Conservation (phyloP, 495 filamentous ascomycete genomes). For the Immersiella caudata region DNA sequence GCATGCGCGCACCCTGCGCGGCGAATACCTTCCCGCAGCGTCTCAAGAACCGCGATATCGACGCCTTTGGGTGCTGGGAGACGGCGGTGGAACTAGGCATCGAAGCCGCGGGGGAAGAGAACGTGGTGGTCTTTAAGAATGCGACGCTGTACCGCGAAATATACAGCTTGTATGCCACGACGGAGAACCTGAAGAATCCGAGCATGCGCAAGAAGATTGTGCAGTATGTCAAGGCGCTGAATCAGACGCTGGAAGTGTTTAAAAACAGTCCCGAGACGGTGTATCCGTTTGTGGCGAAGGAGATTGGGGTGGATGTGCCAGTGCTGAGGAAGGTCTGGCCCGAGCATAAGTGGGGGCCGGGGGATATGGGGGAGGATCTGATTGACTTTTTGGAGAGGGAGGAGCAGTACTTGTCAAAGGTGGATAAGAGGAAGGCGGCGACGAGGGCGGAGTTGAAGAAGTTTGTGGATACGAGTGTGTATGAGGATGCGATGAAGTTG, state of each 20-base stretch:
- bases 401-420: constrained; percentile 42
- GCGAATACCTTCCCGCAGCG: constrained; percentile 40
- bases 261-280: constrained; percentile 38
- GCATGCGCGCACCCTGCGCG: constrained; percentile 45
- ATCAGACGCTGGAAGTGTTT: constrained; percentile 42
- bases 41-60: constrained; percentile 37
- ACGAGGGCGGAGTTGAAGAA: constrained; percentile 38
- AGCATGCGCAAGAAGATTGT: constrained; percentile 44
- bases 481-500: constrained; percentile 22
- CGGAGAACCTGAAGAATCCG: constrained; percentile 41
- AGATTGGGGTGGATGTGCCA: constrained; percentile 35
- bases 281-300: constrained; percentile 33
- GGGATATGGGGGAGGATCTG: constrained; percentile 38
- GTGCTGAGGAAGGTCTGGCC: constrained; percentile 45
- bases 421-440: constrained; percentile 32
- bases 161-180: constrained; percentile 46
- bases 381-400: constrained; percentile 43
- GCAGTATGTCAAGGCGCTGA: constrained; percentile 42
- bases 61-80: constrained; percentile 53
- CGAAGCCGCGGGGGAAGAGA: constrained; percentile 34
- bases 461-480: constrained; percentile 38
- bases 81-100: constrained; percentile 45
- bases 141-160: constrained; percentile 47
- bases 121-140: constrained; percentile 42
- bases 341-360: constrained; percentile 44